Evolutionary conservation across 345 rosid genomes (phyloP).

Genomic region (Syzygium aqueum): DNA sequence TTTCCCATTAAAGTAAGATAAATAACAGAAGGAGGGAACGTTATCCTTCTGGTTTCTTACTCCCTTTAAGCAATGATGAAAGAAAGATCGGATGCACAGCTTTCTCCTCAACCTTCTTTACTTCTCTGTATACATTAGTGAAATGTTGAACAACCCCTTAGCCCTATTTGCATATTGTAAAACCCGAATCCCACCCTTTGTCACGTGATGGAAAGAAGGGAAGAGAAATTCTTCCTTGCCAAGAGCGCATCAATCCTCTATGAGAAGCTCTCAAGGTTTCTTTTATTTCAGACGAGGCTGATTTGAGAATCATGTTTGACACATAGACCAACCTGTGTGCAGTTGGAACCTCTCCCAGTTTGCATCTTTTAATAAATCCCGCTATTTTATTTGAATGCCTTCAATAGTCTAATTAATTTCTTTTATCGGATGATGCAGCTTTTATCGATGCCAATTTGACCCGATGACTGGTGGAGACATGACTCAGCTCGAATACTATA

Average conservation of each 20-base stretch:
- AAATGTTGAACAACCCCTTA: background rate
- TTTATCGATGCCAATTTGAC: slow-evolving; percentile 33
- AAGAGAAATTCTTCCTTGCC: background rate
- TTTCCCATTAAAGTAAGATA: background rate
- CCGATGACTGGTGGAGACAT: slow-evolving; percentile 38
- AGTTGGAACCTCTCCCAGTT: background rate
- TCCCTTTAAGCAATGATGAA: background rate
- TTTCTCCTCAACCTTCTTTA: background rate
- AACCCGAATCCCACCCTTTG: background rate
- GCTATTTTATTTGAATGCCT: background rate
- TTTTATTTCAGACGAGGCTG: background rate
- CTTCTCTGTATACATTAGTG: background rate
- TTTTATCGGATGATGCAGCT: slow-evolving; percentile 19
- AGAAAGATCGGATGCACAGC: background rate
- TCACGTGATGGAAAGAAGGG: background rate
- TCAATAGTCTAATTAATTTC: background rate
- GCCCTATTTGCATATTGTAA: background rate
- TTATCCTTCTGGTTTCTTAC: background rate
- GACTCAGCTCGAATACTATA: slow-evolving; percentile 33
- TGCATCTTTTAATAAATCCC: background rate
- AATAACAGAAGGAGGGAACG: background rate
- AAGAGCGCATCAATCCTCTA: background rate
- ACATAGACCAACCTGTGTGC: background rate
- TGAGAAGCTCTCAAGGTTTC: background rate
- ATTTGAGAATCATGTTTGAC: background rate